phyloP scores from a whole-genome alignment of 1,284 basidiomycete genomes.

The Cryptococcus sp. region DNA sequence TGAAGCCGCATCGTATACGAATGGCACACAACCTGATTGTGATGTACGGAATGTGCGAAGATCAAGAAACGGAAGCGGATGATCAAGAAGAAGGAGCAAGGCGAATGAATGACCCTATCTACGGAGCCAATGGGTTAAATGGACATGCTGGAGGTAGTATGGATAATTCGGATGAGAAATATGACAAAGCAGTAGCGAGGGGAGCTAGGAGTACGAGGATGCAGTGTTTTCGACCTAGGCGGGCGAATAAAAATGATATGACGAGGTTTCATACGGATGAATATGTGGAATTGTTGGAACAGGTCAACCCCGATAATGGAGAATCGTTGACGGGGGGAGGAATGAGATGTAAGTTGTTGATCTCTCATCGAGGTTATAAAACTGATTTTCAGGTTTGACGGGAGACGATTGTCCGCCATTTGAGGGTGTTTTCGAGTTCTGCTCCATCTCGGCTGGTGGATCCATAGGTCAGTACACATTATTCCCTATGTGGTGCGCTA shows the following conservation, averaged over 20 bases:
- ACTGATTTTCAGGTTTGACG: constrained; percentile 60
- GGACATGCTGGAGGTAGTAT: constrained; percentile 9
- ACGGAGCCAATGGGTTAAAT: constrained; percentile 7
- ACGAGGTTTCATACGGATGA: constrained; percentile 96
- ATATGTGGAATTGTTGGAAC: constrained; percentile 85
- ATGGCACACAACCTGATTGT: constrained; percentile 89
- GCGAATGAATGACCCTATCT: constrained; percentile 19
- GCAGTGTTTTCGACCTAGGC: constrained; percentile 77
- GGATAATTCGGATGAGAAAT: constrained; percentile 20
- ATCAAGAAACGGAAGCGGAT: constrained; percentile 16
- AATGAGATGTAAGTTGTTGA: constrained; percentile 64
- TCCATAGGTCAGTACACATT: constrained; percentile 56
- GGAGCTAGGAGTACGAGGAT: constrained; percentile 55
- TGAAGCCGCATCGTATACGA: constrained; percentile 92
- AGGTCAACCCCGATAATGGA: constrained; percentile 82
- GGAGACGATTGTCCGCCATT: constrained; percentile 97
- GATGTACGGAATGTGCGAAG: constrained; percentile 69
- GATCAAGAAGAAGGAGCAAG: constrained; percentile 20
- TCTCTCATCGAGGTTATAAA: not conserved
- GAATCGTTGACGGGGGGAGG: constrained; percentile 79
- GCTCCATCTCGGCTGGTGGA: constrained; percentile 92
- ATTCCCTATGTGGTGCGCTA: not conserved
- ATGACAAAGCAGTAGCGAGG: constrained; percentile 25
- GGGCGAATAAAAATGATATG: constrained; percentile 78
- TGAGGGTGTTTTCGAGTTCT: constrained; percentile 95